A percentile compares a stretch with the other conserved stretches of the same genome.
These are phyloP conservation scores for Lecanosticta acicola DNA, from an alignment of 2,329 filamentous ascomycete genomes.

Conservation along the genomic window DNA sequence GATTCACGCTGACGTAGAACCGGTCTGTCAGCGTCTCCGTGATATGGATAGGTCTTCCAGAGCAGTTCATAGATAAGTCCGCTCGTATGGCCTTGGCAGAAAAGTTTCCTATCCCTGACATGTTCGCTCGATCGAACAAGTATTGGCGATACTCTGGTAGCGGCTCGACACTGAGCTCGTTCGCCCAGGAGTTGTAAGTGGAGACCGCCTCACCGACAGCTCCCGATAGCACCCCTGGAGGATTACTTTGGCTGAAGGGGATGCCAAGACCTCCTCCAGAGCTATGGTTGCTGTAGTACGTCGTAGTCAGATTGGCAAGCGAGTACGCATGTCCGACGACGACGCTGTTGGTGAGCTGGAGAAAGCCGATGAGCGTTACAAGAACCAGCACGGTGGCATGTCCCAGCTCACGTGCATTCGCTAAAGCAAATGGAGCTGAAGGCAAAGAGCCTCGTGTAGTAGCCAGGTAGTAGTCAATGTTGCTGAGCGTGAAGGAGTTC, in stretches of 20 bases:
- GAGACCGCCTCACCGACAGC: background rate
- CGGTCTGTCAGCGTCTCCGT: background rate
- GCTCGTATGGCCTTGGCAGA: background rate
- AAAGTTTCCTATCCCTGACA: background rate
- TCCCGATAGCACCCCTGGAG: background rate
- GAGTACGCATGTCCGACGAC: constrained; percentile 1
- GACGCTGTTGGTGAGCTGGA: background rate
- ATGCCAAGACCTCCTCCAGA: background rate
- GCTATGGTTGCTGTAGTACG: background rate
- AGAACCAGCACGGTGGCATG: background rate
- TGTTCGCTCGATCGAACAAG: background rate
- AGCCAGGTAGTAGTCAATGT: constrained; percentile 1
- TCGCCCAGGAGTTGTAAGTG: constrained; percentile 1
- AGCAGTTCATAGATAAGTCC: background rate
- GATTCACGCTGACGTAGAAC: background rate
- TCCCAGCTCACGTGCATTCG: background rate
- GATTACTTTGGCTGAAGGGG: background rate
- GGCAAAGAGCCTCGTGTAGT: constrained; percentile 1
- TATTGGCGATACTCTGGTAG: background rate
- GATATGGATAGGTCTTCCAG: background rate
- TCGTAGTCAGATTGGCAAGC: background rate
- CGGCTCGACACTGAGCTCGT: background rate
- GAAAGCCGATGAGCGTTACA: background rate
- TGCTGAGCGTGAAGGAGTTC: background rate
- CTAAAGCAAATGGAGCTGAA: background rate